Base-by-base conservation (phyloP, 2,329 filamentous ascomycete species). In the Penicillium sp. region DNA sequence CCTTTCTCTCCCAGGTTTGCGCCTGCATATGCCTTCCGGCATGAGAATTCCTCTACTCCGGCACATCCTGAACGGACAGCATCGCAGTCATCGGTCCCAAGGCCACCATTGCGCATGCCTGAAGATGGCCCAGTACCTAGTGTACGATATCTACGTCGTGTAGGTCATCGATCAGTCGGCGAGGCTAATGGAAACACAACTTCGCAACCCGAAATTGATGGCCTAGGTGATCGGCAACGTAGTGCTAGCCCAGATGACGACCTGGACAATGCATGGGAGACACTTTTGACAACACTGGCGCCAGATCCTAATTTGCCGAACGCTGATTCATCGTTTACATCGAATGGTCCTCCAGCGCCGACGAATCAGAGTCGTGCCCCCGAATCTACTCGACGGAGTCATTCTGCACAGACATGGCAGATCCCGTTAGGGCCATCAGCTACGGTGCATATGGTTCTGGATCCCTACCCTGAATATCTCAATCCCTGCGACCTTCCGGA, bases 251-350 rank as follows among this genome's bases (percentile, higher is more conserved):
- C 88, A 5, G 76, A 78, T 18, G 67, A 72, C 38, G 64, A 74
- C 54, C 79, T 77, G 40, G 81, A 84, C 60, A 79, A 81, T 50
- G 79, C 79, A 1, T 97, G 92, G 92, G 88, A 93, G 59, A 90
- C 86, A 3, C 84, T 97, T 53, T 78, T 91, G 57, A 87, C 83
- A 6, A 95, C 90, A 0, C 82, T 97, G 59, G 87, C 89, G 0
- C 90, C 90, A 0, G 91, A 96, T 69, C 85, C 88, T 16, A 87
- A 90, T 60, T 82, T 90, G 2, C 90, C 91, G 0, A 95, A 89
- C 64, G 83, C 85, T 1, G 85, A 89, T 28, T 92, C 91, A 1
- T 96, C 91, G 0, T 96, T 96, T 69, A 83, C 86, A 0, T 92
- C 89, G n/a, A 66, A 65, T 9, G 65, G 68, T 16, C 66, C 69